phyloP scores from a whole-genome alignment of 495 filamentous ascomycete species.

The Pyrenopolyporus hunteri region DNA sequence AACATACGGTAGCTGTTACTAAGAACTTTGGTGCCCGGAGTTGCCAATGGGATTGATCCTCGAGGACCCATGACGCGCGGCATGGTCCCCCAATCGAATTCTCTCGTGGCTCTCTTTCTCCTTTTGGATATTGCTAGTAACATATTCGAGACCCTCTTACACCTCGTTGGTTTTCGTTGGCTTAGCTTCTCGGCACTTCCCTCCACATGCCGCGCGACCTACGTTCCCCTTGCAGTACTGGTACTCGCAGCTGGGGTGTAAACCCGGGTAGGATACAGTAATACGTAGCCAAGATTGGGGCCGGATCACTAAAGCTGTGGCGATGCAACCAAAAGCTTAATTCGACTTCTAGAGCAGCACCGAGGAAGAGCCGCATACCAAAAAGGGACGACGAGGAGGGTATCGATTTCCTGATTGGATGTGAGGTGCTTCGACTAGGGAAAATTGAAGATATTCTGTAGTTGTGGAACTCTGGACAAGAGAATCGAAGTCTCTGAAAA shows the following conservation, averaged over 20 bases:
- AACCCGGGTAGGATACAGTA: conserved; percentile 34
- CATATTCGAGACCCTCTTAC: conserved; percentile 5
- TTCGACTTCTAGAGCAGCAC: conserved; percentile 20
- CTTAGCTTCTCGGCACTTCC: conserved; percentile 13
- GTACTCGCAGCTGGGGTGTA: conserved; percentile 1
- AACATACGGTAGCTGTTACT: conserved; percentile 15
- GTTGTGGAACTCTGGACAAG: neutral
- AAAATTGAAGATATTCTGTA: conserved; percentile 4
- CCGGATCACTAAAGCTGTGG: conserved; percentile 26
- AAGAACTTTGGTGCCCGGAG: conserved; percentile 4
- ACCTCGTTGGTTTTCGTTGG: conserved; percentile 17
- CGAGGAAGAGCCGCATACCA: conserved; percentile 29
- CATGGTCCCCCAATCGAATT: conserved; percentile 18
- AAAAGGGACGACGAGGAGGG: conserved; percentile 6
- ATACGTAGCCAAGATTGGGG: conserved; percentile 33
- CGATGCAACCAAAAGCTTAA: conserved; percentile 39
- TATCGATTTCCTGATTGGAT: conserved; percentile 17
- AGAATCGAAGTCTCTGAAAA: neutral
- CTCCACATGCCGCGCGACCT: conserved; percentile 19
- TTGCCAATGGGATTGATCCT: conserved; percentile 24
- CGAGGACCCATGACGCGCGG: conserved; percentile 17
- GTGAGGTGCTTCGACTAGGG: neutral
- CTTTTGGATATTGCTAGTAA: conserved; percentile 13
- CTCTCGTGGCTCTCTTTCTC: conserved; percentile 19
- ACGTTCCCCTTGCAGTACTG: conserved; percentile 9